A percentile compares a stretch with the other conserved stretches of the same genome.
Conservation (phyloP, 2,329 filamentous ascomycete genomes). For the Fonsecaea nubica region DNA sequence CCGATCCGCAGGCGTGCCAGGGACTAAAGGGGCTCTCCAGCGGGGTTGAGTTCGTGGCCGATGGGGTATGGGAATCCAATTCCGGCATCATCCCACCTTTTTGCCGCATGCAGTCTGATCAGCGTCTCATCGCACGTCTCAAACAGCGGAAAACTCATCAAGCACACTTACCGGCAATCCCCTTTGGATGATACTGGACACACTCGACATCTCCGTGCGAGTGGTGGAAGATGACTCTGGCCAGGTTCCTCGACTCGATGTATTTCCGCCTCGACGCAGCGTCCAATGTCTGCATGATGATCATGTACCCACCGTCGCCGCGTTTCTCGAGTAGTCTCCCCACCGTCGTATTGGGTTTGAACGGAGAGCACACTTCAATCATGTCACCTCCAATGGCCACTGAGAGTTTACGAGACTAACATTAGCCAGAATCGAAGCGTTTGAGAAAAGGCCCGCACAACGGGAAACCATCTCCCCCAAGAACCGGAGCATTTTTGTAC, state of each 20-base stretch:
- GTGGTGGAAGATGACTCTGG: slow-evolving; percentile 49
- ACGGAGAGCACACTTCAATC: slow-evolving; percentile 51
- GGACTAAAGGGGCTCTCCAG: slow-evolving; percentile 49
- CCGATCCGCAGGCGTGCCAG: slow-evolving; percentile 54
- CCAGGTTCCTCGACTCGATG: slow-evolving; percentile 47
- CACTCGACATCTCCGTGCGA: slow-evolving; percentile 44
- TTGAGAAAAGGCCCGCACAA: no score
- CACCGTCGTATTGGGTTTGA: slow-evolving; percentile 48
- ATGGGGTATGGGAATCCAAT: slow-evolving; percentile 49
- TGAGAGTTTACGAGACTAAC: slow-evolving; percentile 27
- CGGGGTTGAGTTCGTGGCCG: slow-evolving; percentile 47
- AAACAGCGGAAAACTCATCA: background rate
- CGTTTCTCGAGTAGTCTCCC: slow-evolving; percentile 51
- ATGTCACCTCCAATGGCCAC: slow-evolving; percentile 54
- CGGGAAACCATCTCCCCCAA: no score
- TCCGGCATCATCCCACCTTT: slow-evolving; percentile 54
- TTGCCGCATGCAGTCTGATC: background rate
- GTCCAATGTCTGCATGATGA: slow-evolving; percentile 56
- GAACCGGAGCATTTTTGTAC: slow-evolving; percentile 36
- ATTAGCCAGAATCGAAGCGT: background rate
- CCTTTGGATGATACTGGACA: slow-evolving; percentile 56
- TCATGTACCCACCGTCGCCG: slow-evolving; percentile 57
- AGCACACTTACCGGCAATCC: slow-evolving; percentile 44
- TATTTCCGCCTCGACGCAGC: slow-evolving; percentile 47
- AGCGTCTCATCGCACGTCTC: slow-evolving; percentile 18